A percentile compares a stretch with the other conserved stretches of the same genome.
These are phyloP conservation scores for Podaxis carcinomalis DNA, from an alignment of 768 basidiomycete genomes.

Conservation along the genomic window DNA sequence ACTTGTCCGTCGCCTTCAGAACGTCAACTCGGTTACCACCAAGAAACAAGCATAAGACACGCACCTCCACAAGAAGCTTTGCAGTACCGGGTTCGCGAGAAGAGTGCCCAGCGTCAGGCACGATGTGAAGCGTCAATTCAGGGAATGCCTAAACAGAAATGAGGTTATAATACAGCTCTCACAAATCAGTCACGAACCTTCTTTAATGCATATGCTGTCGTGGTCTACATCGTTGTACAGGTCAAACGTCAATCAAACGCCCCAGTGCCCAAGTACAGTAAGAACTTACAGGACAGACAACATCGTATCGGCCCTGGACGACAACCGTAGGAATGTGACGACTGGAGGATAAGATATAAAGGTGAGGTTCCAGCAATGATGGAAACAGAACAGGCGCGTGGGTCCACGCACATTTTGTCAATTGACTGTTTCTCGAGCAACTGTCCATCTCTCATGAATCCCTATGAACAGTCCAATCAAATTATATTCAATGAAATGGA, in stretches of 20 bases:
- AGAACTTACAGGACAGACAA: constrained; percentile 72
- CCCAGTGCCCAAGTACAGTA: not conserved
- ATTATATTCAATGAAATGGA: not conserved
- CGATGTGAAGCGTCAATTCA: constrained; percentile 68
- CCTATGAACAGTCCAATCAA: constrained; percentile 32
- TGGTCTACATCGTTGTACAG: constrained; percentile 42
- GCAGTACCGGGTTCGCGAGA: constrained; percentile 69
- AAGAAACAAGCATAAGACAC: constrained; percentile 9
- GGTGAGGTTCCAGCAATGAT: not conserved
- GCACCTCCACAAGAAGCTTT: constrained; percentile 67
- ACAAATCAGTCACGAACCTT: constrained; percentile 31
- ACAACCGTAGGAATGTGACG: constrained; percentile 83
- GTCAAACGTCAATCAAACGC: not conserved
- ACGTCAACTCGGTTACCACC: not conserved
- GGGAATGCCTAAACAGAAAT: constrained; percentile 54
- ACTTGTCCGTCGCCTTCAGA: constrained; percentile 39
- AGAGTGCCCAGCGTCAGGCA: constrained; percentile 87
- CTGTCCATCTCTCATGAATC: constrained; percentile 87
- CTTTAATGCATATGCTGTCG: constrained; percentile 78
- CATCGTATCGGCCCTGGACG: constrained; percentile 86
- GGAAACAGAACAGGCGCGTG: not conserved
- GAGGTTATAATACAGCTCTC: not conserved
- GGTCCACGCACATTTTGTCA: constrained; percentile 70
- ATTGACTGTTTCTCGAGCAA: constrained; percentile 79
- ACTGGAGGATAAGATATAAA: constrained; percentile 34